Conservation (phyloP, 352 stramenopile species). For the Globisporangium irregulare region DNA sequence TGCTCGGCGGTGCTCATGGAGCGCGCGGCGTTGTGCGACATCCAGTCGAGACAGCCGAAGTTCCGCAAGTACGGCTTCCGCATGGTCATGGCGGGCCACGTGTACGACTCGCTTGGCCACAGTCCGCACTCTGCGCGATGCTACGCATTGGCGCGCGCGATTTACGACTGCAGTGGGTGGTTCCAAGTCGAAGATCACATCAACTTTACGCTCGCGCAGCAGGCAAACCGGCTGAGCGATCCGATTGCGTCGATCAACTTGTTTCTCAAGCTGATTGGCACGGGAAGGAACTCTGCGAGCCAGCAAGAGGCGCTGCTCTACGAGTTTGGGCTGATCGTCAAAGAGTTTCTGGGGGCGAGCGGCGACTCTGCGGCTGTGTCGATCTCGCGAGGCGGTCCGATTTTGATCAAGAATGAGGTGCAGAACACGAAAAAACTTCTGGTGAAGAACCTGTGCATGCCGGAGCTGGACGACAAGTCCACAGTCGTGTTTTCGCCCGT, state of each 20-base stretch:
- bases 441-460: constrained; percentile 73
- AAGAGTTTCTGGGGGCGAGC: constrained; percentile 55
- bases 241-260: constrained; percentile 82
- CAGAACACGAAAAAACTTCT: constrained; percentile 46
- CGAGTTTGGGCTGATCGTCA: constrained; percentile 84
- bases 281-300: constrained; percentile 73
- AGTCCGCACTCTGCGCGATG: constrained; percentile 76
- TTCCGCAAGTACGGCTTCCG: constrained; percentile 89
- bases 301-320: constrained; percentile 82
- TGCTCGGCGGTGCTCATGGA: constrained; percentile 84
- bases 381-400: constrained; percentile 26
- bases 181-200: constrained; percentile 89
- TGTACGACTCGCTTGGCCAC: constrained; percentile 76
- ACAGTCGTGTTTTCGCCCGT: constrained; percentile 77
- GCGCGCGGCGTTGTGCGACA: constrained; percentile 70
- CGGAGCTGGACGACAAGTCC: constrained; percentile 78
- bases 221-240: constrained; percentile 72
- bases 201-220: constrained; percentile 81
- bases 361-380: constrained; percentile 27
- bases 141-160: constrained; percentile 66
- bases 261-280: constrained; percentile 84
- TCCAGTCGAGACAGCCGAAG: constrained; percentile 63
- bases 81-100: constrained; percentile 87
- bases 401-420: constrained; percentile 22
- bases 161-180: constrained; percentile 84